Evolutionary conservation across 352 stramenopile species (phyloP).

Genomic region (Pythium coloratum): DNA sequence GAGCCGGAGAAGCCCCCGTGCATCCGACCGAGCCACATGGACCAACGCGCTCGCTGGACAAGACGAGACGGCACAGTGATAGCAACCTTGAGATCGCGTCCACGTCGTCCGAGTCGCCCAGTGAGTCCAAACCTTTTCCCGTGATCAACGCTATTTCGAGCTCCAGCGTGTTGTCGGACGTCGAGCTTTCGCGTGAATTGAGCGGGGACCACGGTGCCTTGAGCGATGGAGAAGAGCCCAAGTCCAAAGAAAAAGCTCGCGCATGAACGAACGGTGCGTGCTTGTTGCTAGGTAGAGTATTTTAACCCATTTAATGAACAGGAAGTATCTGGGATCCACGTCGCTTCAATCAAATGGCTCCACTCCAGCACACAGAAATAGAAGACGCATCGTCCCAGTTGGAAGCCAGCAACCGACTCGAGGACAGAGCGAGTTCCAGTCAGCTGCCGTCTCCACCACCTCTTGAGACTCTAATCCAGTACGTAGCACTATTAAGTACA

Average conservation of each 20-base stretch:
- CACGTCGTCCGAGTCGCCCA: constrained; percentile 10
- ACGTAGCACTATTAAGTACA: no score
- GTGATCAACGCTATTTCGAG: constrained; percentile 42
- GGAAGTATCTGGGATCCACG: neutral
- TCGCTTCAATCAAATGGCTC: neutral
- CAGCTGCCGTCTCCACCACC: neutral
- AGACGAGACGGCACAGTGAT: constrained; percentile 26
- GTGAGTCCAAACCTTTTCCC: constrained; percentile 26
- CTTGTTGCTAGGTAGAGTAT: constrained; percentile 2
- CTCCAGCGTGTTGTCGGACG: constrained; percentile 55
- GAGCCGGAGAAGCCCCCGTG: neutral
- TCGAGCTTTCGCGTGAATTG: constrained; percentile 49
- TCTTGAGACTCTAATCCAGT: neutral
- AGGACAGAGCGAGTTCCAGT: neutral
- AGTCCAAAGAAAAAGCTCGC: neutral
- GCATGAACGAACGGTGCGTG: constrained; percentile 2
- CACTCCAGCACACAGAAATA: neutral
- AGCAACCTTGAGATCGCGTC: constrained; percentile 21
- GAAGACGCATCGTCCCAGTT: neutral
- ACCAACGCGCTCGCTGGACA: neutral
- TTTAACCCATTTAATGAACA: neutral
- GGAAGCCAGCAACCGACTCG: neutral
- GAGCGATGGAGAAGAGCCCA: constrained; percentile 37
- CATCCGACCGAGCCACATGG: neutral
- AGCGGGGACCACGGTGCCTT: constrained; percentile 33